These are phyloP conservation scores for Komagataella pastoris DNA, from an alignment of 805 yeast genomes.

Conservation along the genomic window DNA sequence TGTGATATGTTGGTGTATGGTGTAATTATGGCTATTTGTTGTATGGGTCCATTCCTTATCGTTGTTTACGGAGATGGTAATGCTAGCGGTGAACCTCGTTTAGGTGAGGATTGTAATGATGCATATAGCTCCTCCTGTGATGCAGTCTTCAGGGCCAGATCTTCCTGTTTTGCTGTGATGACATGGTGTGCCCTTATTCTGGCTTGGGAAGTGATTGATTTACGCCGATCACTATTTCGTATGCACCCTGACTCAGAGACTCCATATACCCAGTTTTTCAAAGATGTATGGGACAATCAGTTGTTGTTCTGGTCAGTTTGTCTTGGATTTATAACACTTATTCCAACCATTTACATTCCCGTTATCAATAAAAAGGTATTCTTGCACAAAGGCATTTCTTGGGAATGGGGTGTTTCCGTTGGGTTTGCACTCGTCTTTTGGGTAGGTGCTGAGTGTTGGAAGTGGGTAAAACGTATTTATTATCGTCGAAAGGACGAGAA, in stretches of 20 bases:
- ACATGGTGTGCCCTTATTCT: conserved; percentile 76
- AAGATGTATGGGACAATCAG: conserved; percentile 60
- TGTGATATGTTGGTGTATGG: conserved; percentile 66
- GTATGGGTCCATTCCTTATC: conserved; percentile 52
- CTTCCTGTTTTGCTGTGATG: conserved; percentile 68
- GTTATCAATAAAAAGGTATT: conserved; percentile 73
- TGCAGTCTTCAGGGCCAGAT: conserved; percentile 60
- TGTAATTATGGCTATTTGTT: conserved; percentile 54
- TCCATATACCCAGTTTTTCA: conserved; percentile 45
- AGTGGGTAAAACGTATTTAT: conserved; percentile 47
- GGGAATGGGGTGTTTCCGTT: conserved; percentile 72
- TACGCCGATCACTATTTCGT: conserved; percentile 54
- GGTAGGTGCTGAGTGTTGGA: conserved; percentile 52
- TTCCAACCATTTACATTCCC: conserved; percentile 81
- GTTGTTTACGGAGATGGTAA: conserved; percentile 54
- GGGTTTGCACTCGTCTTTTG: conserved; percentile 47
- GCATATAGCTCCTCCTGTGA: conserved; percentile 32
- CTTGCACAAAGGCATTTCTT: conserved; percentile 54
- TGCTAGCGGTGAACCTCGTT: conserved; percentile 25
- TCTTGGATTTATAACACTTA: conserved; percentile 53
- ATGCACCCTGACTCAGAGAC: conserved; percentile 57
- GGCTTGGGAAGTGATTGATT: conserved; percentile 78
- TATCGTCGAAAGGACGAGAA: conserved; percentile 22
- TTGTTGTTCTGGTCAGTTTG: conserved; percentile 74
- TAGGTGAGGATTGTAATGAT: conserved; percentile 55